Evolutionary conservation across 352 stramenopile species (phyloP).

Genomic region (Globisporangium cederbergense): DNA sequence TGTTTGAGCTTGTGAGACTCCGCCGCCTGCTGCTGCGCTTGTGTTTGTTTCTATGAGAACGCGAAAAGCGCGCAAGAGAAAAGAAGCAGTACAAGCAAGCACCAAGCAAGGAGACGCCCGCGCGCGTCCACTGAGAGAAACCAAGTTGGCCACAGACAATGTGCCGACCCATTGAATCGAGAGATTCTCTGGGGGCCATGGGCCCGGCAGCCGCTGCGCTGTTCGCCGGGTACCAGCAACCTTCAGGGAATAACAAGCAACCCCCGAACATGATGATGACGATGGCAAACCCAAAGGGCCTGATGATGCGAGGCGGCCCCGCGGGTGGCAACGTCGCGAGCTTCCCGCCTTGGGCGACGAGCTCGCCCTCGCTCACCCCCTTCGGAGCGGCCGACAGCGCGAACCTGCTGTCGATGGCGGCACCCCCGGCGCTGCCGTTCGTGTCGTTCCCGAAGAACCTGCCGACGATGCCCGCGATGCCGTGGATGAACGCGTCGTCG

Average conservation of each 20-base stretch:
- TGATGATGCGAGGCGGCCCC: conserved; percentile 20
- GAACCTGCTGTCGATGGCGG: conserved; percentile 62
- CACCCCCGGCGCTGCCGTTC: conserved; percentile 57
- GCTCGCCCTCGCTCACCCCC: conserved; percentile 21
- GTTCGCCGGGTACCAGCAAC: conserved; percentile 74
- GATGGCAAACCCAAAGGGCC: conserved; percentile 17
- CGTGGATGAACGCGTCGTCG: conserved; percentile 17
- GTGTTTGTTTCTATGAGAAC: conserved; percentile 2
- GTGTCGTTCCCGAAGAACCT: conserved; percentile 65
- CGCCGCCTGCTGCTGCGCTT: neutral
- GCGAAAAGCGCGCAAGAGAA: conserved; percentile 18
- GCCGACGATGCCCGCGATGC: conserved; percentile 52
- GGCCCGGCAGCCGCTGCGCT: conserved; percentile 63
- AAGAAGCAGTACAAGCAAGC: conserved; percentile 27
- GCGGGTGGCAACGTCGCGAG: conserved; percentile 6
- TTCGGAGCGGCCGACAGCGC: conserved; percentile 36
- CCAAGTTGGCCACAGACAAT: conserved; percentile 32
- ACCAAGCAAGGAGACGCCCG: neutral
- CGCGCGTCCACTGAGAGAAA: conserved; percentile 10
- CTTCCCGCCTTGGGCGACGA: conserved; percentile 30
- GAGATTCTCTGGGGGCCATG: conserved; percentile 81
- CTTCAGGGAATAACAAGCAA: conserved; percentile 37
- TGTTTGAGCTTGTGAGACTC: neutral
- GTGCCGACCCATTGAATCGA: conserved; percentile 82
- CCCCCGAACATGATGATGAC: conserved; percentile 19